These are phyloP conservation scores for Populus nigra DNA, from an alignment of 345 rosid genomes.

Conservation along the genomic window DNA sequence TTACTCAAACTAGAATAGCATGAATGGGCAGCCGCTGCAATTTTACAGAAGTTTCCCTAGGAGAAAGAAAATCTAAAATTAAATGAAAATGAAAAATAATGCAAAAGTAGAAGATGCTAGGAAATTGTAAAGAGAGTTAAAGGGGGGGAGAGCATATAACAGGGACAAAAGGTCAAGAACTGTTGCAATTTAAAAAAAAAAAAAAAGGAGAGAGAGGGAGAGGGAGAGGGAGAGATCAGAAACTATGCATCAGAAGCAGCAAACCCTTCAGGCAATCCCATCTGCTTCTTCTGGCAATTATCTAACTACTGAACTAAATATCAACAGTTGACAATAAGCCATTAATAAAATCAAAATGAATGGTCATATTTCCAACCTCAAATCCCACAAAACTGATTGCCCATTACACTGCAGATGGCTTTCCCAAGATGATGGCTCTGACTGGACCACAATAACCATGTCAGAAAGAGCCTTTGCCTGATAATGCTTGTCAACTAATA, in stretches of 20 bases:
- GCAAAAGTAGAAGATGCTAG: not conserved
- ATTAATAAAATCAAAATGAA: not conserved
- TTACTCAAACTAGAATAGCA: not conserved
- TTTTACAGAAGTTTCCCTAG: not conserved
- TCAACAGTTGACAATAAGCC: constrained; percentile 1
- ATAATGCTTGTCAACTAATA: constrained; percentile 88
- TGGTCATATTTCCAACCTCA: constrained; percentile 51
- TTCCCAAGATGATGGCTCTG: constrained; percentile 92
- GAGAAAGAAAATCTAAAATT: not conserved
- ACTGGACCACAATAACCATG: constrained; percentile 92
- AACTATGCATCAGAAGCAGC: not conserved
- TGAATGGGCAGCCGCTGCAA: not conserved
- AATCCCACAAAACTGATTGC: constrained; percentile 81
- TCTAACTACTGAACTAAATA: not conserved
- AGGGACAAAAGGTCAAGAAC: not conserved
- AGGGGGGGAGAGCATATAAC: not conserved
- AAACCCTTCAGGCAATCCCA: not conserved
- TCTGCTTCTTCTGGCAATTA: not conserved
- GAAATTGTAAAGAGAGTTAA: not conserved
- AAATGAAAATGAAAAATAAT: not conserved
- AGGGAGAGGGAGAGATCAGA: not conserved
- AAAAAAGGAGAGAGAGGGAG: too few species aligned
- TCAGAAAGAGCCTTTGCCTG: constrained; percentile 94
- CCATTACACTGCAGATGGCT: constrained; percentile 98
- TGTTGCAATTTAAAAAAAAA: not conserved